Percentiles rank a stretch among this genome's conserved stretches.
These are phyloP conservation scores for Epichloe glyceriae DNA, from an alignment of 2,329 filamentous ascomycete species.

Conservation along the genomic window DNA sequence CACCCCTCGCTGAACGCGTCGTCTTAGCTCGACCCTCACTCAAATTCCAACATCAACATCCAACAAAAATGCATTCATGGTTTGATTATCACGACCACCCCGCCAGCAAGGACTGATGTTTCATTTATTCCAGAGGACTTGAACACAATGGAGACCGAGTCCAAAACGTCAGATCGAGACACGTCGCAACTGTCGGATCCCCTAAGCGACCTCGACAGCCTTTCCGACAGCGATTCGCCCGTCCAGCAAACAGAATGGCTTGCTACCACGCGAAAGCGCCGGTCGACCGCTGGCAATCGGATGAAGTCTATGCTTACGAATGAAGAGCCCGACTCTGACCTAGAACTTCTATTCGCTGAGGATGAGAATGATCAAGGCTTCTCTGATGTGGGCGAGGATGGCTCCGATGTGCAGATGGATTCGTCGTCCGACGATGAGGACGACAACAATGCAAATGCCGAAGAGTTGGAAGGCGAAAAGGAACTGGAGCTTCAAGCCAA, in stretches of 20 bases:
- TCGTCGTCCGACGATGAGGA: constrained; percentile 77
- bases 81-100: neutral
- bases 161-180: constrained; percentile 19
- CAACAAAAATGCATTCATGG: neutral
- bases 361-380: constrained; percentile 58
- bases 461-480: constrained; percentile 77
- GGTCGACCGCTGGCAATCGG: constrained; percentile 73
- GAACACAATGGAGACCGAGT: constrained; percentile 17
- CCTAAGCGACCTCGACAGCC: constrained; percentile 14
- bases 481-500: constrained; percentile 69
- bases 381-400: constrained; percentile 52
- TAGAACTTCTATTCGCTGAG: constrained; percentile 66
- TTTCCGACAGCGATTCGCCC: constrained; percentile 24
- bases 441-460: constrained; percentile 39
- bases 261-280: constrained; percentile 58
- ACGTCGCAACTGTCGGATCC: constrained; percentile 19
- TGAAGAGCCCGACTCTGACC: constrained; percentile 54
- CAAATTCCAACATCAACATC: neutral
- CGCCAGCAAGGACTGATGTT: neutral
- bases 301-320: constrained; percentile 67
- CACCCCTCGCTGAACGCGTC: neutral
- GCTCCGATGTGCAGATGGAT: constrained; percentile 72
- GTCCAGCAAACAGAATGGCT: constrained; percentile 48
- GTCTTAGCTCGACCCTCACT: neutral
- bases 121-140: neutral